Evolutionary conservation across 495 filamentous ascomycete species (phyloP).

Genomic region (Xylaria curta): DNA sequence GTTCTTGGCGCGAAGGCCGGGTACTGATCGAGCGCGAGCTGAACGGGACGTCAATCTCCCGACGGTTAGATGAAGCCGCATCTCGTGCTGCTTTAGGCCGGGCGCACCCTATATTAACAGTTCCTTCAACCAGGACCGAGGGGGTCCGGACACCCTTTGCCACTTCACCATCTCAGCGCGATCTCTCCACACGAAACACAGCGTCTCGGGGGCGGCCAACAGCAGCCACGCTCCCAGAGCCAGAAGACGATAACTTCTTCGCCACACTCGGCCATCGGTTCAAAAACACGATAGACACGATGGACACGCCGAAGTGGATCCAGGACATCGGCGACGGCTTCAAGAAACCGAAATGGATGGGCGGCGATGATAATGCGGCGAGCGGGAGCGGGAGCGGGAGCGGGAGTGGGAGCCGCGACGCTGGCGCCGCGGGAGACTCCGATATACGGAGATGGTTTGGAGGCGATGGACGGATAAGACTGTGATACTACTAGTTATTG

Average conservation of each 20-base stretch:
- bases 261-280: constrained; percentile 82
- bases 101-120: constrained; percentile 47
- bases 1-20: constrained; percentile 91
- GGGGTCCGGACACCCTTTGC: constrained; percentile 47
- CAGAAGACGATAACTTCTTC: constrained; percentile 82
- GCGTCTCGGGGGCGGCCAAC: constrained; percentile 26
- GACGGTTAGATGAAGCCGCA: constrained; percentile 41
- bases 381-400: constrained; percentile 29
- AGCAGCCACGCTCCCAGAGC: constrained; percentile 47
- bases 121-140: constrained; percentile 32
- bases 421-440: constrained; percentile 31
- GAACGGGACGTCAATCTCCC: constrained; percentile 59
- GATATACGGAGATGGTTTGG: constrained; percentile 56
- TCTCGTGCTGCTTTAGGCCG: constrained; percentile 34
- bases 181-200: constrained; percentile 37
- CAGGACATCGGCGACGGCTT: constrained; percentile 67
- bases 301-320: constrained; percentile 82
- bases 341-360: constrained; percentile 87
- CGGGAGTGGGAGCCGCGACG: constrained; percentile 33
- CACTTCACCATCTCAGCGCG: constrained; percentile 45
- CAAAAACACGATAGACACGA: constrained; percentile 86
- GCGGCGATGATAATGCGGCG: constrained; percentile 54
- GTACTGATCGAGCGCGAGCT: constrained; percentile 91
- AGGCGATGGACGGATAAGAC: constrained; percentile 43
- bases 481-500: constrained; percentile 18